Evolutionary conservation across 2,329 filamentous ascomycete species (phyloP).

Genomic region (Pochonia chlamydosporia): DNA sequence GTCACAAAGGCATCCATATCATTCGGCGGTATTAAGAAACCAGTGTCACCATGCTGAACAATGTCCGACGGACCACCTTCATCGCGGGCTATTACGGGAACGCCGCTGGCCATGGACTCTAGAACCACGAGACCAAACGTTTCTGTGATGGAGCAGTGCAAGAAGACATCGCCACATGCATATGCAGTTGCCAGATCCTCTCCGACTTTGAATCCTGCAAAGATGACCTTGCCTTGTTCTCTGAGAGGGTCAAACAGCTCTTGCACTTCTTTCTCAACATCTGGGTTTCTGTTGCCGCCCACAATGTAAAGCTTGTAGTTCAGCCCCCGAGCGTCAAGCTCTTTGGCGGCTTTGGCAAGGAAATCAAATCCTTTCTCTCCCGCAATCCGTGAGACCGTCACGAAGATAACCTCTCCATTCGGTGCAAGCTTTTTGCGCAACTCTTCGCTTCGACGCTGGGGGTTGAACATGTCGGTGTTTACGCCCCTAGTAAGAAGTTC

Average conservation of each 20-base stretch:
- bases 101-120: conserved; percentile 65
- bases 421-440: conserved; percentile 52
- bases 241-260: conserved; percentile 49
- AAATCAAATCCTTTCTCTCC: conserved; percentile 69
- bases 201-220: conserved; percentile 60
- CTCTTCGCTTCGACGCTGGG: conserved; percentile 41
- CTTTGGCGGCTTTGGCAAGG: conserved; percentile 48
- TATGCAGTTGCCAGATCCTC: conserved; percentile 59
- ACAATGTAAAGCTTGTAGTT: conserved; percentile 61
- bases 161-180: conserved; percentile 62
- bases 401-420: conserved; percentile 56
- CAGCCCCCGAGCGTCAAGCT: conserved; percentile 49
- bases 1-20: conserved; percentile 54
- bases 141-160: conserved; percentile 67
- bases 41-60: conserved; percentile 51
- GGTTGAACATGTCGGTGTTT: conserved; percentile 56
- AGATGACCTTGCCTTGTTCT: conserved; percentile 50
- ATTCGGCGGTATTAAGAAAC: conserved; percentile 54
- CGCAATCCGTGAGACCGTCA: conserved; percentile 61
- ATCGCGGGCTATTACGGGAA: conserved; percentile 63
- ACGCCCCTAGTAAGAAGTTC: conserved; percentile 59
- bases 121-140: conserved; percentile 67
- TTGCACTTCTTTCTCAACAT: conserved; percentile 56
- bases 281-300: conserved; percentile 59
- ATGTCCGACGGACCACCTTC: conserved; percentile 66